Conservation (phyloP, 2,329 filamentous ascomycete genomes). For the Nakataea oryzae region DNA sequence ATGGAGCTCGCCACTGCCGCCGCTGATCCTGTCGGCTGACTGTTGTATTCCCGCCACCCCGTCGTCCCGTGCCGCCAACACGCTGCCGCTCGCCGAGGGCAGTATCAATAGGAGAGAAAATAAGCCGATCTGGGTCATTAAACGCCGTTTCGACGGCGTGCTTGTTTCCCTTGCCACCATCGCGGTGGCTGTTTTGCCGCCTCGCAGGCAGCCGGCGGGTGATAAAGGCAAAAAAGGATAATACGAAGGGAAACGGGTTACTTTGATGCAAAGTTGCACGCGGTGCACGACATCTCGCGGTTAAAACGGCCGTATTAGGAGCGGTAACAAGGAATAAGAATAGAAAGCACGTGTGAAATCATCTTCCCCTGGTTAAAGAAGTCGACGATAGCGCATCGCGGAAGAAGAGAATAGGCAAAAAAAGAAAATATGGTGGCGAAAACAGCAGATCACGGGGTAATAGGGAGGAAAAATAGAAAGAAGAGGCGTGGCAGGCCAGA, state of each 20-base stretch:
- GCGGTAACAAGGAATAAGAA: not conserved
- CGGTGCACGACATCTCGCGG: not conserved
- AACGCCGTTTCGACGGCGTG: not conserved
- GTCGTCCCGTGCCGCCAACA: not conserved
- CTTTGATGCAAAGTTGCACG: not conserved
- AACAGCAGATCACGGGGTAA: conserved; percentile 11
- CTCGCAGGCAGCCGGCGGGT: not conserved
- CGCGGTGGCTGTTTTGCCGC: not conserved
- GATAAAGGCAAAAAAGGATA: not conserved
- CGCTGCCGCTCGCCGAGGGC: conserved; percentile 1
- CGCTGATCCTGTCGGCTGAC: not conserved
- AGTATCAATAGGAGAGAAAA: not conserved
- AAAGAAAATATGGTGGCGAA: conserved; percentile 11
- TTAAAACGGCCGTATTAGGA: not conserved
- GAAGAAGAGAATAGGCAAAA: conserved; percentile 9
- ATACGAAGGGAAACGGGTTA: not conserved
- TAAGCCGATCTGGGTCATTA: not conserved
- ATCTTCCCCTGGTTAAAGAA: conserved; percentile 6
- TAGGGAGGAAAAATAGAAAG: conserved; percentile 6
- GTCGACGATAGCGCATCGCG: conserved; percentile 11
- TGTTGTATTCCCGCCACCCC: not conserved
- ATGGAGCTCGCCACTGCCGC: not conserved
- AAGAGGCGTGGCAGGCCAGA: not conserved
- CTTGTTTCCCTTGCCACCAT: not conserved
- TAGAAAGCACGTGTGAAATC: conserved; percentile 7